These are phyloP conservation scores for Bipolaris cookei DNA, from an alignment of 2,329 filamentous ascomycete species.

Conservation along the genomic window DNA sequence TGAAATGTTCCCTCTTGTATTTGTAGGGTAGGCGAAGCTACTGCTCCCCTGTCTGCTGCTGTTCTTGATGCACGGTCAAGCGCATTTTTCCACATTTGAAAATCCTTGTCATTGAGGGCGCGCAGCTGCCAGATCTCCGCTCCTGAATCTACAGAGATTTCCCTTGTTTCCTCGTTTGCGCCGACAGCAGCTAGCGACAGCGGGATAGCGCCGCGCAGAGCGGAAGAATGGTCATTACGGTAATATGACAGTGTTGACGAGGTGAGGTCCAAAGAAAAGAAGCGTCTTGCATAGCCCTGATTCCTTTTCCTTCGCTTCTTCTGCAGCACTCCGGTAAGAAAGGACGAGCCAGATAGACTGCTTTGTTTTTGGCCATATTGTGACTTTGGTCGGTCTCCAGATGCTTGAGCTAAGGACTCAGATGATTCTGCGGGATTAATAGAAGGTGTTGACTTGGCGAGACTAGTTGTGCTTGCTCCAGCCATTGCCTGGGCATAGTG, in stretches of 20 bases:
- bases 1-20: conserved; percentile 35
- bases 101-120: conserved; percentile 82
- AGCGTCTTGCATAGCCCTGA: conserved; percentile 89
- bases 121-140: conserved; percentile 96
- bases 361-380: conserved; percentile 34
- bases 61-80: conserved; percentile 78
- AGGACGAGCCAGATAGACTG: conserved; percentile 53
- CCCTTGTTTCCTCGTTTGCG: conserved; percentile 83
- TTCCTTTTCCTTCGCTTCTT: conserved; percentile 93
- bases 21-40: conserved; percentile 40
- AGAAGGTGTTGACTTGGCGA: conserved; percentile 50
- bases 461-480: conserved; percentile 52
- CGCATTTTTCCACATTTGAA: conserved; percentile 83
- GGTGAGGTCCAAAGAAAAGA: conserved; percentile 94
- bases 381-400: conserved; percentile 52
- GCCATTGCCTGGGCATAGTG: conserved; percentile 63
- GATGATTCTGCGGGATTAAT: conserved; percentile 56
- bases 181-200: conserved; percentile 89
- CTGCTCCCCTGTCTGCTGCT: conserved; percentile 29
- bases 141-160: conserved; percentile 96
- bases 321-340: conserved; percentile 83
- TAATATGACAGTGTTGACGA: conserved; percentile 97
- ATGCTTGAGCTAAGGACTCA: conserved; percentile 55
- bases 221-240: conserved; percentile 90
- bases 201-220: conserved; percentile 88